These are phyloP conservation scores for Davidsoniella eucalypti DNA, from an alignment of 2,329 filamentous ascomycete genomes.

Conservation along the genomic window DNA sequence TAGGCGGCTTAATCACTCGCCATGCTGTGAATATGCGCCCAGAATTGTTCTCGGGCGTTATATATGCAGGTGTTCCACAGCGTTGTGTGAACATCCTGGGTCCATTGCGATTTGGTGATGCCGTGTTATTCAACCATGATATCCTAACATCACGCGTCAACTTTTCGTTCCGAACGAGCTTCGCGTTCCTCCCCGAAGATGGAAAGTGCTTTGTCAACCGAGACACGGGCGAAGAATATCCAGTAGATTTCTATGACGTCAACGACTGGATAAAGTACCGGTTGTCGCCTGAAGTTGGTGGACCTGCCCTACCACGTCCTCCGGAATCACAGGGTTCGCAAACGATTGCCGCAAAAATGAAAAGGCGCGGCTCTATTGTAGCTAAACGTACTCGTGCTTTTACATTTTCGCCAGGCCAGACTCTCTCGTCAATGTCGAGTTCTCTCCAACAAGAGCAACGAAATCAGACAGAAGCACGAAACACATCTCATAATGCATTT, in stretches of 20 bases:
- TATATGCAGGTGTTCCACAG: constrained; percentile 74
- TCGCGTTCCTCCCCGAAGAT: constrained; percentile 69
- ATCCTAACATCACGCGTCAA: constrained; percentile 86
- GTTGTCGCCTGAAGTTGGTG: constrained; percentile 21
- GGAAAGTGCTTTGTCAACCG: constrained; percentile 80
- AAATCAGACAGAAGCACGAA: background rate
- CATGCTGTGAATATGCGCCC: constrained; percentile 76
- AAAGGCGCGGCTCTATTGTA: constrained; percentile 4
- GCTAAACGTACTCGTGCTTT: constrained; percentile 7
- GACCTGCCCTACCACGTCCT: constrained; percentile 4
- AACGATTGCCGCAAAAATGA: constrained; percentile 6
- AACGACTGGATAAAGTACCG: constrained; percentile 65
- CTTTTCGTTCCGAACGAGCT: constrained; percentile 78
- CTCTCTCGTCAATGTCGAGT: background rate
- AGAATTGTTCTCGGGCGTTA: constrained; percentile 68
- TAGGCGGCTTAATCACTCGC: constrained; percentile 68
- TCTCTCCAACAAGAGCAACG: background rate
- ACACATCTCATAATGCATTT: no score
- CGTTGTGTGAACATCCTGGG: constrained; percentile 84
- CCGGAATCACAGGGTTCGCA: background rate
- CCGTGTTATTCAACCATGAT: constrained; percentile 74
- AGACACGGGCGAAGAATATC: constrained; percentile 61
- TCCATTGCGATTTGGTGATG: constrained; percentile 79
- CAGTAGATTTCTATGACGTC: constrained; percentile 67
- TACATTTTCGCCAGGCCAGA: constrained; percentile 5